phyloP scores from a whole-genome alignment of 2,329 filamentous ascomycete genomes.

The Aaosphaeria pasadenensis region DNA sequence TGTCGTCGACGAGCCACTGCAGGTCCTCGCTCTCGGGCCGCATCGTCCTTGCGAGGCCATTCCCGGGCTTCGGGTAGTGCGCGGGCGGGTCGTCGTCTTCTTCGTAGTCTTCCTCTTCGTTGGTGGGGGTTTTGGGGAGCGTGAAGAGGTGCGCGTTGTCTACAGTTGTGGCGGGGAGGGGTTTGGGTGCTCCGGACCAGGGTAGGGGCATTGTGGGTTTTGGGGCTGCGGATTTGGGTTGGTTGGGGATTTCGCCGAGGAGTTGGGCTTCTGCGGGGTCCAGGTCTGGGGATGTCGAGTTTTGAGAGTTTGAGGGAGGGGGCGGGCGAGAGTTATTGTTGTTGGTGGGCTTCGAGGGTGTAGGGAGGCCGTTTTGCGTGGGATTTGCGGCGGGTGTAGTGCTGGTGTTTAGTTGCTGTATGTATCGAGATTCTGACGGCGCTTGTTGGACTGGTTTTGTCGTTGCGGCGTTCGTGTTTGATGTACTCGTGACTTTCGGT shows the following conservation, averaged over 20 bases:
- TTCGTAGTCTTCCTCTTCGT: conserved; percentile 46
- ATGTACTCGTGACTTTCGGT: conserved; percentile 8
- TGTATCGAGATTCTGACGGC: neutral
- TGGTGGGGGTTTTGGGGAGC: neutral
- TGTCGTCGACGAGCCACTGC: conserved; percentile 61
- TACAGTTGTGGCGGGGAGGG: conserved; percentile 11
- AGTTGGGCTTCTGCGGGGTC: conserved; percentile 33
- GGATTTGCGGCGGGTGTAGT: conserved; percentile 4
- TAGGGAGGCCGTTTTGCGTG: neutral
- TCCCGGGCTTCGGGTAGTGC: conserved; percentile 61
- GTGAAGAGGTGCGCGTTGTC: conserved; percentile 7
- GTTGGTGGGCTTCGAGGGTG: conserved; percentile 6
- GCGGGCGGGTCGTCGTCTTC: conserved; percentile 53
- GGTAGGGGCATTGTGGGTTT: conserved; percentile 10
- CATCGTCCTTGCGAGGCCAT: conserved; percentile 55
- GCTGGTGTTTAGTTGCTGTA: conserved; percentile 4
- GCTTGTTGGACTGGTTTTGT: neutral
- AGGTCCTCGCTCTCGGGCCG: conserved; percentile 58
- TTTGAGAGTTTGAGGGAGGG: conserved; percentile 16
- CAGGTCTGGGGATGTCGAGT: conserved; percentile 17
- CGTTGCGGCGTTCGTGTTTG: neutral
- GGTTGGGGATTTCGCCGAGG: conserved; percentile 23
- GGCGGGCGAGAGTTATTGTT: conserved; percentile 1
- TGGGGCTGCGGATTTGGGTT: neutral
- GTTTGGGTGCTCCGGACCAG: conserved; percentile 14